Evolutionary conservation across 2,329 filamentous ascomycete genomes (phyloP), one percentile per base, ranked within the genome.

Genomic region (Trichothecium sympodiale): DNA sequence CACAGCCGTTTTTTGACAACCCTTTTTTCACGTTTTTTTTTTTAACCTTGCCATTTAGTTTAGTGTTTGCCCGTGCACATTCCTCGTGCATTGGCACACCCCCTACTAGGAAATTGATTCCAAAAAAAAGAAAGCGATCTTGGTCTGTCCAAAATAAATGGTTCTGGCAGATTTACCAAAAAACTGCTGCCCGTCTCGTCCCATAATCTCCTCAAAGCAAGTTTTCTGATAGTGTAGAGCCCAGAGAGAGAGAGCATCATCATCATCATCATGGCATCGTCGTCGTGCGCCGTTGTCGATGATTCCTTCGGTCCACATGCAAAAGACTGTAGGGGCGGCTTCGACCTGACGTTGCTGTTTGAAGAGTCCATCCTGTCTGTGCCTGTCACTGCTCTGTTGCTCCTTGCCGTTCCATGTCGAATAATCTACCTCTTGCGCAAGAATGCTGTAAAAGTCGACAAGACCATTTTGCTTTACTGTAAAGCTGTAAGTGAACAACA

Each of bases 261-360:
- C n/a, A n/a, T n/a, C n/a, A 32, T 15, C 32, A 34, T 17, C 31
- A 36, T 40, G 36, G 20, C 34, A 29, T 37, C 25, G 17, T 30
- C 14, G 17, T 12, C 20, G 15, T 43, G 38, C 20, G 27, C 28
- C 18, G 18, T n/a, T 17, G 23, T 41, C 30, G 44, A 50, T 36
- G 30, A 41, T 13, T 42, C 40, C 3, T 48, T 50, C 8, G 47
- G 47, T 0, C 47, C 47, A 5, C 14, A 46, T 28, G 47, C 43
- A 2, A 9, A 41, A 12, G 32, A 20, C n/a, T 58, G 61, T 14
- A 57, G 61, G 23, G 58, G 60, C 14, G 47, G 60, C 1, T 65
- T 65, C 35, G 70, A 74, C 49, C 61, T 71, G 26, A 65, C 62
- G 1, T 48, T 73, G 15, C 59, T 65, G 8, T 56, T 73, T 25